phyloP scores from a whole-genome alignment of 2,329 filamentous ascomycete species.

The Fusarium ambrosium region DNA sequence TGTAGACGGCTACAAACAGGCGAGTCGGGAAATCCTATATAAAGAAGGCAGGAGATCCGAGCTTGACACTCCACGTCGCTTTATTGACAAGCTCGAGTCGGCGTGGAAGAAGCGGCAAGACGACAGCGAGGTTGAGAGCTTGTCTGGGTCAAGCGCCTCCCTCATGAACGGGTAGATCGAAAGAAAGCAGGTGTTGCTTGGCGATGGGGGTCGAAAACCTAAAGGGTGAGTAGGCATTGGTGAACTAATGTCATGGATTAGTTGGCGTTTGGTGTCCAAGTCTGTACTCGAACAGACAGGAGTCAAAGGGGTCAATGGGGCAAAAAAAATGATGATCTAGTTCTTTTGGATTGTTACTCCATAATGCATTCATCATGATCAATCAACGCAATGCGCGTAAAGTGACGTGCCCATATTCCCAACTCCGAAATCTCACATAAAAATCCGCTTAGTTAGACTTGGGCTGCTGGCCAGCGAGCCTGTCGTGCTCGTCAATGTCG shows the following conservation, averaged over 20 bases:
- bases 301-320: neutral
- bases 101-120: slow-evolving; percentile 5
- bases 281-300: neutral
- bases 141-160: neutral
- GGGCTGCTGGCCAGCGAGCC: slow-evolving; percentile 67
- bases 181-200: neutral
- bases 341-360: slow-evolving; percentile 21
- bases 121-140: neutral
- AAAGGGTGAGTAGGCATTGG: neutral
- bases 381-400: slow-evolving; percentile 7
- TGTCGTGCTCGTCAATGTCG: slow-evolving; percentile 94
- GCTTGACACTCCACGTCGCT: neutral
- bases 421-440: slow-evolving; percentile 34
- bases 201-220: neutral
- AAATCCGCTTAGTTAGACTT: slow-evolving; percentile 38
- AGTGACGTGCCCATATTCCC: slow-evolving; percentile 35
- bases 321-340: neutral
- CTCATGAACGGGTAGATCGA: neutral
- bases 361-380: slow-evolving; percentile 29
- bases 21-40: slow-evolving; percentile 4
- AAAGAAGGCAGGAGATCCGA: neutral
- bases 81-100: slow-evolving; percentile 14
- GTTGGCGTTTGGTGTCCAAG: neutral
- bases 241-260: neutral
- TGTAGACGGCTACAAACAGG: neutral